These are phyloP conservation scores for Debaryomyces robertsiae DNA, from an alignment of 1,139 yeast species.

Conservation along the genomic window DNA sequence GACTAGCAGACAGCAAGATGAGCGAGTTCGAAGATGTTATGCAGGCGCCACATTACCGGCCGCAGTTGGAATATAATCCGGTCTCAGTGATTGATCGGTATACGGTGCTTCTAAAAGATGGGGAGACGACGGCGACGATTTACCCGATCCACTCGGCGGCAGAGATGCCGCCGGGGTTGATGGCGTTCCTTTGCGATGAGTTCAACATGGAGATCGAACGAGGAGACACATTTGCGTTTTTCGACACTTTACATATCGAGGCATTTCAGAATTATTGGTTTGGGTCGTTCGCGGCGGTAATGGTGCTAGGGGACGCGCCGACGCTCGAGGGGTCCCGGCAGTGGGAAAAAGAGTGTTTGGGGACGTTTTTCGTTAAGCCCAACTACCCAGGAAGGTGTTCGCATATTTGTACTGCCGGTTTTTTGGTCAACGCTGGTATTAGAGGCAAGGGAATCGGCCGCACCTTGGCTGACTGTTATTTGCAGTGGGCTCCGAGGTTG, in stretches of 20 bases:
- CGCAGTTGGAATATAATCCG: slow-evolving; percentile 37
- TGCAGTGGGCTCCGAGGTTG: slow-evolving; percentile 88
- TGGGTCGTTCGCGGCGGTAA: slow-evolving; percentile 78
- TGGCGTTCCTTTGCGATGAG: slow-evolving; percentile 85
- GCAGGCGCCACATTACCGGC: slow-evolving; percentile 36
- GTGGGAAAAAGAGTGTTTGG: slow-evolving; percentile 91
- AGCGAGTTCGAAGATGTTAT: slow-evolving; percentile 42
- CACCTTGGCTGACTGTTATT: slow-evolving; percentile 76
- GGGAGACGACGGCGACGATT: slow-evolving; percentile 88
- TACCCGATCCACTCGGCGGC: slow-evolving; percentile 74
- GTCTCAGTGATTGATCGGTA: slow-evolving; percentile 40
- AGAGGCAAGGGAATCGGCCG: slow-evolving; percentile 93
- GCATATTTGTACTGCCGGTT: slow-evolving; percentile 89
- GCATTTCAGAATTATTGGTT: slow-evolving; percentile 87
- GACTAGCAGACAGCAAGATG: slow-evolving; percentile 20
- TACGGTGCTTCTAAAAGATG: slow-evolving; percentile 81
- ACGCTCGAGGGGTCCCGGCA: slow-evolving; percentile 60
- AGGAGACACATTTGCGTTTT: slow-evolving; percentile 86
- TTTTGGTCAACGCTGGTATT: slow-evolving; percentile 88
- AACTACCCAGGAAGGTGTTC: slow-evolving; percentile 92
- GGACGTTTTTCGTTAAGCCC: slow-evolving; percentile 80
- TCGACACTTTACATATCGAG: slow-evolving; percentile 71
- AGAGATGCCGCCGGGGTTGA: slow-evolving; percentile 72
- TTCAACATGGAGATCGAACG: slow-evolving; percentile 89
- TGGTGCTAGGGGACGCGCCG: slow-evolving; percentile 79